A percentile compares a stretch with the other conserved stretches of the same genome.
These are phyloP conservation scores for Solanum ossicruentum DNA, from an alignment of 257 asterid species.

Conservation along the genomic window DNA sequence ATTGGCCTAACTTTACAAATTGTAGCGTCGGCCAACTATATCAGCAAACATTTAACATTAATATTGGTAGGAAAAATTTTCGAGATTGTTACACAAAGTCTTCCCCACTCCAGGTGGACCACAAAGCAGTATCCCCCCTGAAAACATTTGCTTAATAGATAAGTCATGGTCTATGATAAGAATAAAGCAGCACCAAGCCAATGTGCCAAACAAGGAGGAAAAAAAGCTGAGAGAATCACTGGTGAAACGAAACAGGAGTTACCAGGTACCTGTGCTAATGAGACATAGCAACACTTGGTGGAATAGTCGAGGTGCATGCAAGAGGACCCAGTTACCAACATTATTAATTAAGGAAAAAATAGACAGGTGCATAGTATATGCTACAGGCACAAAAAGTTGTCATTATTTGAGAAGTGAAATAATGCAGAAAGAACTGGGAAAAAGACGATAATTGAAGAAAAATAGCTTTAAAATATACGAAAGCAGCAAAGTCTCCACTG, in stretches of 20 bases:
- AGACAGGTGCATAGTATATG: not conserved
- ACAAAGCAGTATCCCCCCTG: constrained; percentile 97
- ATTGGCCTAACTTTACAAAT: too few species aligned
- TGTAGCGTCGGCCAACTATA: too few species aligned
- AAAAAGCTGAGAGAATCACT: not conserved
- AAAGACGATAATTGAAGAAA: not conserved
- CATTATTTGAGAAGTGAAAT: not conserved
- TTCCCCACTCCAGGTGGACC: constrained; percentile 99
- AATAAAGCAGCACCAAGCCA: not conserved
- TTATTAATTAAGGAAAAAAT: not conserved
- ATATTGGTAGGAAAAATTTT: too few species aligned
- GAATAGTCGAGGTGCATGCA: not conserved
- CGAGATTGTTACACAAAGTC: too few species aligned
- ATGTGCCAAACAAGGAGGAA: not conserved
- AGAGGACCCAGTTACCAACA: not conserved
- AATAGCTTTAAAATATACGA: not conserved
- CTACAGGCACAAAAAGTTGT: not conserved
- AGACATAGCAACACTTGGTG: not conserved
- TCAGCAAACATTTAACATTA: too few species aligned
- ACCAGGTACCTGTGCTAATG: not conserved
- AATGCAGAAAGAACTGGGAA: not conserved
- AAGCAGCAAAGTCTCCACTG: not conserved
- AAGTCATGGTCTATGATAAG: constrained; percentile 1
- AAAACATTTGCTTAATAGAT: constrained; percentile 1
- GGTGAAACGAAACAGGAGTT: not conserved